These are phyloP conservation scores for Sphaerosporella brunnea DNA, from an alignment of 495 filamentous ascomycete species.

Conservation along the genomic window DNA sequence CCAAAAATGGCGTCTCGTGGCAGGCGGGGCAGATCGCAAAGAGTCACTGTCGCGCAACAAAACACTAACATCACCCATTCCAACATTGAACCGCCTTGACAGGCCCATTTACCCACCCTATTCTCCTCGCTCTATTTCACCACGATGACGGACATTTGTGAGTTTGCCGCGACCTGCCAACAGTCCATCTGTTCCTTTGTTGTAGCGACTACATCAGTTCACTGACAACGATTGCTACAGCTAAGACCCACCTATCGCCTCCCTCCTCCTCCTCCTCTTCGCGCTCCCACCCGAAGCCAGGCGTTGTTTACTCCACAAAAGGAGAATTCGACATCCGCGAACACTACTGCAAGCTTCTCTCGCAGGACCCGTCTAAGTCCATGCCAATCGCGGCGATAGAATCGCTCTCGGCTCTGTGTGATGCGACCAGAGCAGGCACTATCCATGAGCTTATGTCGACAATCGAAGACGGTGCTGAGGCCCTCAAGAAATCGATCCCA, in stretches of 20 bases:
- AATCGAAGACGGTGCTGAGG: conserved; percentile 52
- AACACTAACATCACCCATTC: too few species aligned
- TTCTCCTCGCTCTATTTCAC: too few species aligned
- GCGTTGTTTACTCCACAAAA: conserved; percentile 21
- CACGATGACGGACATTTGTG: too few species aligned
- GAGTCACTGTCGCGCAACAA: too few species aligned
- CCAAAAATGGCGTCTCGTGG: too few species aligned
- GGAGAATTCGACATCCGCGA: conserved; percentile 24
- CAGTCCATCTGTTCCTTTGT: too few species aligned
- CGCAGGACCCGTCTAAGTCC: conserved; percentile 58
- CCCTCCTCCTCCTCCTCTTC: conserved; percentile 5
- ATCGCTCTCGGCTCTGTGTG: conserved; percentile 67
- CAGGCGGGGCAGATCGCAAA: too few species aligned
- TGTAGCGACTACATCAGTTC: too few species aligned
- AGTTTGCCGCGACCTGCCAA: too few species aligned
- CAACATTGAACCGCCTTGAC: too few species aligned
- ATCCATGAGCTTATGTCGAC: conserved; percentile 85
- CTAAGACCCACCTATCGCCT: background rate
- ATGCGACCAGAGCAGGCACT: conserved; percentile 56
- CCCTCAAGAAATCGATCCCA: conserved; percentile 53
- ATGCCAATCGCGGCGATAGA: conserved; percentile 96
- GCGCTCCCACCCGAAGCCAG: conserved; percentile 13
- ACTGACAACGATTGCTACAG: background rate
- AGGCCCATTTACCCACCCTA: too few species aligned
- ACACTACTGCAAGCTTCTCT: conserved; percentile 18